Conservation (phyloP, 2,329 filamentous ascomycete genomes). For the Penicillium thymicola region DNA sequence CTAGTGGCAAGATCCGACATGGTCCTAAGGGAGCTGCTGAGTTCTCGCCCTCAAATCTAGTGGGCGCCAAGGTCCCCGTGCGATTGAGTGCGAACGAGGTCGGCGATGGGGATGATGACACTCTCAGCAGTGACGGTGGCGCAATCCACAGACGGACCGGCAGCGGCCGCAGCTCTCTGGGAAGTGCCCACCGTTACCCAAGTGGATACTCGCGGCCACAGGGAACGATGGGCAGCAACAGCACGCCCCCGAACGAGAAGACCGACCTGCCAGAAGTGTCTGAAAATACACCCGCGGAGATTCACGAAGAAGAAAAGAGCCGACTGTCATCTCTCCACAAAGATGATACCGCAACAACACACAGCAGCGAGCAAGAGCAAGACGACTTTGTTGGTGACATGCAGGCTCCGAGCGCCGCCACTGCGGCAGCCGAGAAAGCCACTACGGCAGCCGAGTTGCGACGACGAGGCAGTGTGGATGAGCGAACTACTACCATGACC, state of each 20-base stretch:
- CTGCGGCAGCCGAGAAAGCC: conserved; percentile 37
- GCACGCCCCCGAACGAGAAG: conserved; percentile 51
- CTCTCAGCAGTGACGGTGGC: conserved; percentile 36
- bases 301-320: conserved; percentile 28
- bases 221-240: conserved; percentile 49
- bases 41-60: conserved; percentile 72
- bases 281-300: conserved; percentile 36
- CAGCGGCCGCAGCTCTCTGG: conserved; percentile 58
- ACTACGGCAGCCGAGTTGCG: conserved; percentile 45
- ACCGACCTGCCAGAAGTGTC: conserved; percentile 43
- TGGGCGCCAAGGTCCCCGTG: conserved; percentile 80
- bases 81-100: conserved; percentile 94
- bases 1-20: conserved; percentile 78
- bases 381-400: conserved; percentile 54
- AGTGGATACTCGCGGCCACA: conserved; percentile 45
- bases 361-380: conserved; percentile 45
- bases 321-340: conserved; percentile 23
- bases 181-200: conserved; percentile 43
- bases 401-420: conserved; percentile 42
- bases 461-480: conserved; percentile 49
- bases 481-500: conserved; percentile 48
- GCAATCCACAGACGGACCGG: conserved; percentile 53
- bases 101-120: conserved; percentile 75
- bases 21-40: conserved; percentile 76
- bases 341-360: conserved; percentile 29